Evolutionary conservation across 495 filamentous ascomycete genomes (phyloP).

Genomic region (Choiromyces venosus): DNA sequence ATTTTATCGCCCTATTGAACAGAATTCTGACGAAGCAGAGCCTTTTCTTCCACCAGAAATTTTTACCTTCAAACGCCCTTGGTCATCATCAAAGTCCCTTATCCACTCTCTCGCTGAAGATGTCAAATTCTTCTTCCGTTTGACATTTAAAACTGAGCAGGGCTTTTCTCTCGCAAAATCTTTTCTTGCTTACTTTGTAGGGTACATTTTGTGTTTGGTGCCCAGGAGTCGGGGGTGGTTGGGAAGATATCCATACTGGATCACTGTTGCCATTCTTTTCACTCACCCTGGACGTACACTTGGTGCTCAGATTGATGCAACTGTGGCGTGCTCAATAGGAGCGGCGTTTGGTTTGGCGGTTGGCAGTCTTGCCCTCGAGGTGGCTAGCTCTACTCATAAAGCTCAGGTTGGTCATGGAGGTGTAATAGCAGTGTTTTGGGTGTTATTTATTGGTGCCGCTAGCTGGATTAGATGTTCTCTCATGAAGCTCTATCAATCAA

Average conservation of each 20-base stretch:
- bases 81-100: slow-evolving; percentile 40
- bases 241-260: slow-evolving; percentile 52
- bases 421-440: slow-evolving; percentile 51
- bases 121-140: slow-evolving; percentile 46
- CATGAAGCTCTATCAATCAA: slow-evolving; percentile 52
- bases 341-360: slow-evolving; percentile 54
- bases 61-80: slow-evolving; percentile 12
- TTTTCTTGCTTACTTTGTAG: slow-evolving; percentile 52
- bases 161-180: slow-evolving; percentile 52
- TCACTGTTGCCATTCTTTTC: slow-evolving; percentile 51
- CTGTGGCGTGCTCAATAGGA: slow-evolving; percentile 51
- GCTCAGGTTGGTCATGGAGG: slow-evolving; percentile 51
- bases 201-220: slow-evolving; percentile 53
- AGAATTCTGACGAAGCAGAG: slow-evolving; percentile 27
- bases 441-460: slow-evolving; percentile 50
- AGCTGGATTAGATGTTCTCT: slow-evolving; percentile 53
- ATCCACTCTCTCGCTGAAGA: slow-evolving; percentile 42
- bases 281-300: slow-evolving; percentile 54
- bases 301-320: slow-evolving; percentile 54
- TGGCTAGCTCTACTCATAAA: slow-evolving; percentile 48
- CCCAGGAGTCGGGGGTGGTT: slow-evolving; percentile 47
- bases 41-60: slow-evolving; percentile 14
- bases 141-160: slow-evolving; percentile 31
- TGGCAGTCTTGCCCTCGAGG: slow-evolving; percentile 52
- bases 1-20: slow-evolving; percentile 49